Evolutionary conservation across 768 basidiomycete species (phyloP).

Genomic region (Termitomyces sp.): DNA sequence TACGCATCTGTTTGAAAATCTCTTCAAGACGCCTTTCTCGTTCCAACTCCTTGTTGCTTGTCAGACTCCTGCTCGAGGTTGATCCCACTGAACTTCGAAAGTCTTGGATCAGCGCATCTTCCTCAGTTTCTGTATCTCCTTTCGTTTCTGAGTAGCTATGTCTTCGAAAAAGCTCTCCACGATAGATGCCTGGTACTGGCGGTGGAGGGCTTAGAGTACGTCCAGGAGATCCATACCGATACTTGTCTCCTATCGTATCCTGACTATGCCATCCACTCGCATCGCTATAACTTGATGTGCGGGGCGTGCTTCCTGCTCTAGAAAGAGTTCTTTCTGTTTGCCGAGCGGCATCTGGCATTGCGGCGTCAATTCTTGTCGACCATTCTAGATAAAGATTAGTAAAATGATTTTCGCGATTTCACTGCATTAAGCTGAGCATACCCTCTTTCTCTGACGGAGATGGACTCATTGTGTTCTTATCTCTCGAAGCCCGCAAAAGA

Average conservation of each 20-base stretch:
- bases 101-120: neutral
- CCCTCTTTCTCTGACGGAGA: constrained; percentile 1
- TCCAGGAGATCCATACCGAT: neutral
- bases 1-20: neutral
- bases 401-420: neutral
- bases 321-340: constrained; percentile 6
- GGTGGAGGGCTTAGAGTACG: neutral
- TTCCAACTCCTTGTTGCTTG: neutral
- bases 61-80: neutral
- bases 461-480: neutral
- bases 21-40: neutral
- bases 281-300: neutral
- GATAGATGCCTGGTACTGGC: neutral
- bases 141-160: neutral
- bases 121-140: neutral
- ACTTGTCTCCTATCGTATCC: neutral
- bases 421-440: neutral
- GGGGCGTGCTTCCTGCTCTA: neutral
- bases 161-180: neutral
- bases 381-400: neutral
- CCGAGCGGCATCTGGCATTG: constrained; percentile 6
- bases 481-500: neutral
- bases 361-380: neutral
- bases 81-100: neutral
- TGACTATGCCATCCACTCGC: neutral